phyloP scores from a whole-genome alignment of 192 early-diverging fungal species.

The Dissophora globulifera region DNA sequence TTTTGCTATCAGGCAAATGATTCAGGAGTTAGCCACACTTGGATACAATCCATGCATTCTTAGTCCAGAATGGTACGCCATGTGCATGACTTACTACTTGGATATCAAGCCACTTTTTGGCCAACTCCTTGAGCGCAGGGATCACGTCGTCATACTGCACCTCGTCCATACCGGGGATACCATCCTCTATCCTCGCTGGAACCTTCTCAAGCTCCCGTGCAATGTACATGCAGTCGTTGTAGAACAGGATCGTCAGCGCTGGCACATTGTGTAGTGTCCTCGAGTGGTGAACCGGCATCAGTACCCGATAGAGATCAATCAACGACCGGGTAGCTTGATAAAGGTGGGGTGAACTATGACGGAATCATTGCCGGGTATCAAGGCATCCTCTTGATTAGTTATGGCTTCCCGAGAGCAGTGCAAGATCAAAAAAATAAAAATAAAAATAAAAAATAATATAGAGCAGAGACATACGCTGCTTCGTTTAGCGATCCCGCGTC shows the following conservation, averaged over 20 bases:
- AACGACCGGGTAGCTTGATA: conserved; percentile 58
- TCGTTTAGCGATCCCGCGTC: conserved; percentile 17
- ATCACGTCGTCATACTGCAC: conserved; percentile 65
- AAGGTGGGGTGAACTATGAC: conserved; percentile 29
- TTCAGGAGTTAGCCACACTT: not conserved
- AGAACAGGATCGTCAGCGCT: conserved; percentile 70
- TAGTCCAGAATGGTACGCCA: not conserved
- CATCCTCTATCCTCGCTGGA: conserved; percentile 47
- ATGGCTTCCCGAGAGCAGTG: not conserved
- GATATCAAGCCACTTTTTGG: conserved; percentile 62
- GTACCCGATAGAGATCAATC: conserved; percentile 68
- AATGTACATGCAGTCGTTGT: conserved; percentile 78
- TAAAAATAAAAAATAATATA: too few relatives aligned
- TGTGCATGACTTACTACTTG: conserved; percentile 59
- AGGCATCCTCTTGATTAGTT: too few relatives aligned
- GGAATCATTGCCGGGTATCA: not conserved
- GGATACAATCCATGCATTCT: not conserved
- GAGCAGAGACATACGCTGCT: conserved; percentile 44
- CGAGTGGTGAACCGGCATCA: conserved; percentile 71
- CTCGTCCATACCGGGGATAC: conserved; percentile 38
- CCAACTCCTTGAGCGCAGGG: conserved; percentile 59
- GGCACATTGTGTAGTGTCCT: conserved; percentile 63
- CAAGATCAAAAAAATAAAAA: too few relatives aligned
- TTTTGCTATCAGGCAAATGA: conserved; percentile 55
- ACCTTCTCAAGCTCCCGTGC: conserved; percentile 55